Evolutionary conservation across 495 filamentous ascomycete species (phyloP).

Genomic region (Xylaria telfairii): DNA sequence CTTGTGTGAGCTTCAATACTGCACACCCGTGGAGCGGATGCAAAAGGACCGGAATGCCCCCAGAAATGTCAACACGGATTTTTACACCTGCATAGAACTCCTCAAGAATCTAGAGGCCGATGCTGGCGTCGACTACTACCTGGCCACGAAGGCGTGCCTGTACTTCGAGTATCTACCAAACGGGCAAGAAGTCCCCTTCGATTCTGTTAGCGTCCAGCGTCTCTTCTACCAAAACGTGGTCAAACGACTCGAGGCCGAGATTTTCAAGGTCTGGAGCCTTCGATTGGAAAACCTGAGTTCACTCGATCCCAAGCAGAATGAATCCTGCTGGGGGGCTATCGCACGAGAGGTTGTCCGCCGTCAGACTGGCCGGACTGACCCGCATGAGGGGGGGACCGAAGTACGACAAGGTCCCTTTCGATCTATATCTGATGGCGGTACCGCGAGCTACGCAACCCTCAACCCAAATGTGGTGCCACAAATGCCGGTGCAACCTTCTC

Average conservation of each 20-base stretch:
- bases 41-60: constrained; percentile 30
- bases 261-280: constrained; percentile 43
- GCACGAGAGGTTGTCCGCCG: constrained; percentile 1
- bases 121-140: constrained; percentile 44
- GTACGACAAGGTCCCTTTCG: too few relatives aligned
- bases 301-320: constrained; percentile 38
- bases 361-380: background rate
- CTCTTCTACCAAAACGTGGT: constrained; percentile 46
- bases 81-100: constrained; percentile 39
- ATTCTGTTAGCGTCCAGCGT: constrained; percentile 39
- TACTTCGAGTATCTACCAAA: constrained; percentile 38
- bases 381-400: too few relatives aligned
- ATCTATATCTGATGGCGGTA: background rate
- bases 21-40: constrained; percentile 40
- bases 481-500: background rate
- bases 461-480: background rate
- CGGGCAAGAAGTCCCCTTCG: constrained; percentile 39
- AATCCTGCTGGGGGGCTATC: background rate
- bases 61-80: constrained; percentile 41
- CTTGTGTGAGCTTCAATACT: constrained; percentile 46
- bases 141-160: constrained; percentile 45
- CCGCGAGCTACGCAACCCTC: background rate
- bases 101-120: constrained; percentile 41
- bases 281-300: constrained; percentile 41
- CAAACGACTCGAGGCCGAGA: constrained; percentile 44